Evolutionary conservation across 192 early-diverging fungal species (phyloP).

Genomic region (Thamnidium elegans): DNA sequence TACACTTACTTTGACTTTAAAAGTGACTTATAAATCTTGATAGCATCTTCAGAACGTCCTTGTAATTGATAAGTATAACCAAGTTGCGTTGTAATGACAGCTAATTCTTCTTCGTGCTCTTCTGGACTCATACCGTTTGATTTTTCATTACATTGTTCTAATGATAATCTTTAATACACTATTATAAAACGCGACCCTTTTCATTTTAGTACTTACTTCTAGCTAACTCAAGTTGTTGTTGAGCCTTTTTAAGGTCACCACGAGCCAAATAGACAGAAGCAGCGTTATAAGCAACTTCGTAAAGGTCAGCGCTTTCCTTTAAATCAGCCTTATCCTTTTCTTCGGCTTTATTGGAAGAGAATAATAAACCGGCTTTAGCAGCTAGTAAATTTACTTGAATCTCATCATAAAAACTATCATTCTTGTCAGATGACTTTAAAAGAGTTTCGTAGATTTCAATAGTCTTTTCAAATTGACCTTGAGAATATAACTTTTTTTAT

Average conservation of each 20-base stretch:
- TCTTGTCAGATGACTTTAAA: neutral
- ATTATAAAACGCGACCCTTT: neutral
- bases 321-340: conserved; percentile 16
- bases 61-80: conserved; percentile 67
- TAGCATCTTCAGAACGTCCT: conserved; percentile 49
- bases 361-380: conserved; percentile 18
- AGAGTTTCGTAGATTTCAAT: conserved; percentile 14
- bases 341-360: conserved; percentile 1
- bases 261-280: conserved; percentile 57
- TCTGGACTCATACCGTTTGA: conserved; percentile 41
- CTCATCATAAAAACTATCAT: conserved; percentile 16
- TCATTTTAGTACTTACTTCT: conserved; percentile 41
- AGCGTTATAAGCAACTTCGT: conserved; percentile 67
- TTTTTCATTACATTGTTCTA: conserved; percentile 22
- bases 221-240: conserved; percentile 51
- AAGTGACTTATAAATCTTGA: conserved; percentile 56
- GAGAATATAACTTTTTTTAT: conserved; percentile 21
- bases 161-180: neutral
- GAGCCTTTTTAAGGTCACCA: conserved; percentile 52
- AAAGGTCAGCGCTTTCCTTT: conserved; percentile 32
- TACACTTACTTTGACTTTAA: conserved; percentile 29
- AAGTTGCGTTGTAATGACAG: conserved; percentile 59
- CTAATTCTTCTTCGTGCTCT: conserved; percentile 64
- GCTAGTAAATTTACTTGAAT: conserved; percentile 28
- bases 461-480: conserved; percentile 20